phyloP scores from a whole-genome alignment of 306 rosid species.

The Fragaria iinumae region DNA sequence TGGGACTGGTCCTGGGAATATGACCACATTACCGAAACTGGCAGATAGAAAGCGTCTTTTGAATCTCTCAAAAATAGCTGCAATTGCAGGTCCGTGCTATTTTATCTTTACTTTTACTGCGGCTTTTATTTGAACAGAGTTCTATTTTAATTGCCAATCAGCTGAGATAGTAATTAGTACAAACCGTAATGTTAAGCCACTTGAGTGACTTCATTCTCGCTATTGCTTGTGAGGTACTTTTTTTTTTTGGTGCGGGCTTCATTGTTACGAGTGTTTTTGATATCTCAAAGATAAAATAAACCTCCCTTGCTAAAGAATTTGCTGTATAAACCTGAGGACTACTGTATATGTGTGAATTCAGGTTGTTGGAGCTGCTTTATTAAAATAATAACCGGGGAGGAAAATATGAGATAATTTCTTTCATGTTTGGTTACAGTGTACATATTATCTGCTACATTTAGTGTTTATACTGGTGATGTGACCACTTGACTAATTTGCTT shows the following conservation, averaged over 20 bases:
- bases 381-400: background rate
- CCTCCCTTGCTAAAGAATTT: background rate
- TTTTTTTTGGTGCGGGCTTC: background rate
- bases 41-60: conserved; percentile 77
- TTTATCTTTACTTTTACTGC: background rate
- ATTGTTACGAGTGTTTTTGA: background rate
- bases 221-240: background rate
- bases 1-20: conserved; percentile 38
- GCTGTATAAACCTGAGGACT: background rate
- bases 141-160: background rate
- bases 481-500: conserved; percentile 18
- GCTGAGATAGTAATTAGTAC: background rate
- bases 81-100: conserved; percentile 60
- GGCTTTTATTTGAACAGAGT: background rate
- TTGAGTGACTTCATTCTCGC: background rate
- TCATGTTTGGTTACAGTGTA: background rate
- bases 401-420: background rate
- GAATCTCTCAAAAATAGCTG: conserved; percentile 87
- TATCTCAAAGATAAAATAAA: background rate
- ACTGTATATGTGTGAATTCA: background rate
- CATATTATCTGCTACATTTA: background rate
- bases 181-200: background rate
- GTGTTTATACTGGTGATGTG: background rate
- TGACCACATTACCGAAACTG: conserved; percentile 43
- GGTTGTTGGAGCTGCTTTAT: background rate